These are phyloP conservation scores for Acacia acuminata DNA, from an alignment of 306 rosid species.

Conservation along the genomic window DNA sequence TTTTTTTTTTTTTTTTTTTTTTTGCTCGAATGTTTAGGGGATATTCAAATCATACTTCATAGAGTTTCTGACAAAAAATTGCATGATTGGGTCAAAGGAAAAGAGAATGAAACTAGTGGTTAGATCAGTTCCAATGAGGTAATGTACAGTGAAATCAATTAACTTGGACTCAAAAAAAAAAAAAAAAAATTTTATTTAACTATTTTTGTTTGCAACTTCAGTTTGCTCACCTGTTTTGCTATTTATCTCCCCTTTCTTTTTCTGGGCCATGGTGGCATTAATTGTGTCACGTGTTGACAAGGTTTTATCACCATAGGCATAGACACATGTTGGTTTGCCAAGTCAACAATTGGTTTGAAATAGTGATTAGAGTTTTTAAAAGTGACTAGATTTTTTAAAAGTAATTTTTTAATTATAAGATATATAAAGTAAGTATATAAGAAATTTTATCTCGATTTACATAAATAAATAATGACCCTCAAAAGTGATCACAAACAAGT, in stretches of 20 bases:
- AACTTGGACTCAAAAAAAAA: background rate
- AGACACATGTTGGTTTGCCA: too few species aligned
- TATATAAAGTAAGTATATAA: too few species aligned
- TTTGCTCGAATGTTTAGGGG: too few species aligned
- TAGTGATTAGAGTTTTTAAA: too few species aligned
- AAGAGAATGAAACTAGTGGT: background rate
- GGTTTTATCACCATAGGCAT: background rate
- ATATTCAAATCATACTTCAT: background rate
- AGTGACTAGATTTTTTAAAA: too few species aligned
- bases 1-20: too few species aligned
- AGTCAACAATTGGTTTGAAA: too few species aligned
- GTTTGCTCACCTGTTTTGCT: background rate
- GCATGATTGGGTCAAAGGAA: background rate
- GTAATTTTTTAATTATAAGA: too few species aligned
- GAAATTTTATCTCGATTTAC: too few species aligned
- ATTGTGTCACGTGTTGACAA: background rate
- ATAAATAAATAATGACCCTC: too few species aligned
- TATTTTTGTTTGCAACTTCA: background rate
- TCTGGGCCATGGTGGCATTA: background rate
- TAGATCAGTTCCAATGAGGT: background rate
- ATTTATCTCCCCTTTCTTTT: background rate
- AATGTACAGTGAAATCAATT: background rate
- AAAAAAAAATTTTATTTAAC: background rate
- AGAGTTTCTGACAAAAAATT: background rate
- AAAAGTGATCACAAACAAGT: too few species aligned